Evolutionary conservation across 805 yeast genomes (phyloP), one percentile per base, ranked within the genome.

Genomic region (Saccharomyces jurei): DNA sequence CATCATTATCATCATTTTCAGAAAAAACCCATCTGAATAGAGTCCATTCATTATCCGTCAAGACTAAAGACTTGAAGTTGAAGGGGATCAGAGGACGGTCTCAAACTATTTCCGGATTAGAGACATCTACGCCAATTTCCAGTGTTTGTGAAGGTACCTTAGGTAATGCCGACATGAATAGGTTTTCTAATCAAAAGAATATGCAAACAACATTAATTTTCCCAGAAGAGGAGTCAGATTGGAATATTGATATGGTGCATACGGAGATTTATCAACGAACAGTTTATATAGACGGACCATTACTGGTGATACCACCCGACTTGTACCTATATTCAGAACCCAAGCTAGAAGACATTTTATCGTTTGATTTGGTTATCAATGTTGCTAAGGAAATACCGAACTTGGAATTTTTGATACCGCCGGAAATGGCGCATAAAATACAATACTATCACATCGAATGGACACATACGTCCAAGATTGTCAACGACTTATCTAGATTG

Each of bases 201-300:
- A 30, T 27, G n/a, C 56, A 58, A 54, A 56, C 58, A 26, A 52
- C 55, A 26, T 62, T 62, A 60, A 51, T 59, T 3, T 49, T 58
- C 49, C 59, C 62, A 11, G 32, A 29, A 22, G 31, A 26, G 31
- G 51, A 50, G 25, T 22, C 48, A 21, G 52, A 49, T 46, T 14
- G 30, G 49, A 31, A 50, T 32, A 31, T 46, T n/a, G 56, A 59
- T 29, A 28, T 49, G 26, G 47, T 48, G 6, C 57, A 64, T 50
- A 58, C 68, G 13, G 73, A 72, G 51, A 62, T 61, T n/a, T 65
- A 66, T 47, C 68, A 64, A 53, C 61, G 59, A 32, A 72, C 81
- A 58, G 89, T 89, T 2, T 90, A 90, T 65, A 89, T 90, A 1
- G 65, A 82, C 57, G 97, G 96, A 0, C 97, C 97, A 0, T 77